These are phyloP conservation scores for Fusarium fujikuroi DNA, from an alignment of 2,329 filamentous ascomycete species.

Conservation along the genomic window DNA sequence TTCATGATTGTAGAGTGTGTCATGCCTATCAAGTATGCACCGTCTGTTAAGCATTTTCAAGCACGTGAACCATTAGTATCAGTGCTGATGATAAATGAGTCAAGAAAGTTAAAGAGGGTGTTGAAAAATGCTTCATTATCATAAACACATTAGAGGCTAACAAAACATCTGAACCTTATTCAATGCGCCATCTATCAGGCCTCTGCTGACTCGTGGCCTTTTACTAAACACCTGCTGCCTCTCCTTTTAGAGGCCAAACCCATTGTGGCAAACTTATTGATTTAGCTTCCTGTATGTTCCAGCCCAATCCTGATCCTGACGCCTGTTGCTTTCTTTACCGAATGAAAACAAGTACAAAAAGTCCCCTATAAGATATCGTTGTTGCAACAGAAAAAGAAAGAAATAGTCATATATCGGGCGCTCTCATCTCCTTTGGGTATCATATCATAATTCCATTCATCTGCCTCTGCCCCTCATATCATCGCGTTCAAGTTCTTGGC, in stretches of 20 bases:
- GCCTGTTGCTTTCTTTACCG: slow-evolving; percentile 1
- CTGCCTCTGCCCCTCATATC: slow-evolving; percentile 13
- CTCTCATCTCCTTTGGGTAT: not conserved
- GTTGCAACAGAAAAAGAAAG: not conserved
- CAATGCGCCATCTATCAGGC: slow-evolving; percentile 7
- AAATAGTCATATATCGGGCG: not conserved
- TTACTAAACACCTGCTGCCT: not conserved
- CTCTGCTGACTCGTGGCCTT: not conserved
- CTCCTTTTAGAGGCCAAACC: not conserved
- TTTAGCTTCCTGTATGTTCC: not conserved
- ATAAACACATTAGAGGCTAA: slow-evolving; percentile 17
- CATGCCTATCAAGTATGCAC: not conserved
- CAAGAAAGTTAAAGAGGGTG: not conserved
- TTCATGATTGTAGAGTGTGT: not conserved
- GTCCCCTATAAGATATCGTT: not conserved
- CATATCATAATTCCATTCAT: slow-evolving; percentile 14
- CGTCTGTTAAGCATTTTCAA: not conserved
- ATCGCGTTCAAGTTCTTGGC: slow-evolving; percentile 40
- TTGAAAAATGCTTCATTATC: slow-evolving; percentile 4
- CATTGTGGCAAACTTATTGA: not conserved
- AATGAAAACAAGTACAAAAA: not conserved
- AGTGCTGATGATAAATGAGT: not conserved
- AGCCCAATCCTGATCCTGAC: slow-evolving; percentile 1
- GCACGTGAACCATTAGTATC: not conserved
- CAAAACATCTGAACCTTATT: not conserved